phyloP scores from a whole-genome alignment of 208 protist species.

The Wallacemonas rigidus region DNA sequence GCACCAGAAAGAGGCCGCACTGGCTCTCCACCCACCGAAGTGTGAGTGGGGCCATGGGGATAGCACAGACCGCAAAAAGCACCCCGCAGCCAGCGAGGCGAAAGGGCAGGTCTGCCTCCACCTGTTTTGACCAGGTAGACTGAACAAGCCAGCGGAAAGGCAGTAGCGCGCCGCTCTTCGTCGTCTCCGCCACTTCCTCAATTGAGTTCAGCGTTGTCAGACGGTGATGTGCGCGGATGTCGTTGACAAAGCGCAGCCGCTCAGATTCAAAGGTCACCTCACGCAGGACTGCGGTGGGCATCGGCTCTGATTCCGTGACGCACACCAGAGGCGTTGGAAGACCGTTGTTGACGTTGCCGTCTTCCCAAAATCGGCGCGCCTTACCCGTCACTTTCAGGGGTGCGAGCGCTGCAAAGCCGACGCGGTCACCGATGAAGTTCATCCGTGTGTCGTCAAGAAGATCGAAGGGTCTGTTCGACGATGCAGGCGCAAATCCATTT shows the following conservation, averaged over 20 bases:
- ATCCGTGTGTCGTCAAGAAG: constrained; percentile 71
- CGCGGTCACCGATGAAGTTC: constrained; percentile 47
- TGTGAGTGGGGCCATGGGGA: constrained; percentile 61
- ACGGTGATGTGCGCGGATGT: constrained; percentile 19
- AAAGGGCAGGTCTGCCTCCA: constrained; percentile 39
- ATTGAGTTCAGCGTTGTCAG: constrained; percentile 26
- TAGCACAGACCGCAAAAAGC: constrained; percentile 53
- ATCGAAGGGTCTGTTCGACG: constrained; percentile 80
- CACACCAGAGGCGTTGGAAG: not conserved
- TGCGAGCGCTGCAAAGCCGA: constrained; percentile 36
- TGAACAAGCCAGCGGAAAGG: constrained; percentile 65
- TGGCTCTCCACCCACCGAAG: constrained; percentile 74
- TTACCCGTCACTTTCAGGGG: constrained; percentile 34
- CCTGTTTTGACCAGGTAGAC: constrained; percentile 40
- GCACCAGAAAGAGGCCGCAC: constrained; percentile 58
- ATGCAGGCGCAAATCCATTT: constrained; percentile 67
- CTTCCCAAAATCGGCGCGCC: constrained; percentile 22
- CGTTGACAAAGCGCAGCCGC: constrained; percentile 49
- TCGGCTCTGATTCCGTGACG: not conserved
- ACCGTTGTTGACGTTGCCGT: not conserved
- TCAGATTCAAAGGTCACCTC: constrained; percentile 22
- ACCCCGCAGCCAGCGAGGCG: constrained; percentile 50
- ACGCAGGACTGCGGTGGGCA: not conserved
- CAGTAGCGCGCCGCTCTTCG: constrained; percentile 19
- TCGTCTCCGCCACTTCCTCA: constrained; percentile 18